phyloP scores from a whole-genome alignment of 306 rosid genomes.

The Biancaea sappan region DNA sequence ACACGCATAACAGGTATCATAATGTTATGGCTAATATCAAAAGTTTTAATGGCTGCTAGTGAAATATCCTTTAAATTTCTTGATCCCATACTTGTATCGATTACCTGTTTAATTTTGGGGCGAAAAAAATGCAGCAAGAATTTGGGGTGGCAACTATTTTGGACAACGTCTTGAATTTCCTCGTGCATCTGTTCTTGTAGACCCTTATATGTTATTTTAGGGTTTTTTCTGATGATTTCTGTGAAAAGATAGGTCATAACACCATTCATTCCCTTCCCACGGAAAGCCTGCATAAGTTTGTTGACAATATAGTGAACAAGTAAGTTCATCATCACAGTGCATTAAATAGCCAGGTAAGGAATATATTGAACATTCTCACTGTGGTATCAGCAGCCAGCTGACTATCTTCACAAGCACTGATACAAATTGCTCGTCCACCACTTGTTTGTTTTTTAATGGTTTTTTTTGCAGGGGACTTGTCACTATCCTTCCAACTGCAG shows the following conservation, averaged over 20 bases:
- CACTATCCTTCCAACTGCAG: constrained; percentile 48
- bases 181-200: too few species aligned
- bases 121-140: too few species aligned
- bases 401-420: constrained; percentile 77
- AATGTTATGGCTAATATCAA: too few species aligned
- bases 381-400: constrained; percentile 69
- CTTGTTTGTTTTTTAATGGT: constrained; percentile 49
- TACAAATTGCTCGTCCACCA: constrained; percentile 70
- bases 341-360: not conserved
- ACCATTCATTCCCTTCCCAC: constrained; percentile 64
- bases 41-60: too few species aligned
- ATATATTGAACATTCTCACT: constrained; percentile 41
- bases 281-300: constrained; percentile 47
- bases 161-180: too few species aligned
- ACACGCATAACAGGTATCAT: too few species aligned
- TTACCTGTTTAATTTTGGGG: too few species aligned
- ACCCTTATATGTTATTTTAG: constrained; percentile 52
- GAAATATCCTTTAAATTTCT: too few species aligned
- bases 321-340: not conserved
- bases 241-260: constrained; percentile 66
- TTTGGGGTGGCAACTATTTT: too few species aligned
- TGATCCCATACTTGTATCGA: too few species aligned
- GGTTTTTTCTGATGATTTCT: constrained; percentile 26
- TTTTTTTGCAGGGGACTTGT: constrained; percentile 59
- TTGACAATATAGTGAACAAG: constrained; percentile 24